These are phyloP conservation scores for Geotrichum carabidarum DNA, from an alignment of 1,139 yeast genomes.

Conservation along the genomic window DNA sequence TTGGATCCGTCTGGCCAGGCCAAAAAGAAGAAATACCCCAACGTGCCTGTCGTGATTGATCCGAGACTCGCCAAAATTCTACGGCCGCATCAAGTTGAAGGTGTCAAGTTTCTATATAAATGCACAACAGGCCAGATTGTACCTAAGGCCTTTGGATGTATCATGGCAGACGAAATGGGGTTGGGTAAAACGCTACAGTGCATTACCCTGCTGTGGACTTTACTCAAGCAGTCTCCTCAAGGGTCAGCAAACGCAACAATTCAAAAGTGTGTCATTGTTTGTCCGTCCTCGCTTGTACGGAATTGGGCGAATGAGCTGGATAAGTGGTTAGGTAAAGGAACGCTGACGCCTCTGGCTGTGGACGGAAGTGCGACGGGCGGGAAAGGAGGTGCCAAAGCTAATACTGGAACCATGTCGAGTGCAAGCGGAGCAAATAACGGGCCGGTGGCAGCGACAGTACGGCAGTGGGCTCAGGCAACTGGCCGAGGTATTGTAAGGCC, in stretches of 20 bases:
- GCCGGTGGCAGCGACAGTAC: conserved; percentile 59
- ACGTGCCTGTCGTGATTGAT: conserved; percentile 94
- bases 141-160: conserved; percentile 87
- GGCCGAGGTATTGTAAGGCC: conserved; percentile 92
- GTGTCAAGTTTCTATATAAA: conserved; percentile 82
- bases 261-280: conserved; percentile 85
- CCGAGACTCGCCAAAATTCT: conserved; percentile 78
- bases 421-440: conserved; percentile 38
- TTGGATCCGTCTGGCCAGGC: conserved; percentile 40
- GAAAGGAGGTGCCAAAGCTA: conserved; percentile 35
- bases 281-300: conserved; percentile 90
- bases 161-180: conserved; percentile 99
- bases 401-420: conserved; percentile 16
- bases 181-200: conserved; percentile 94
- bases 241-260: conserved; percentile 66
- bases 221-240: conserved; percentile 82
- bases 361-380: conserved; percentile 89
- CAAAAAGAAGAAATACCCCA: conserved; percentile 56
- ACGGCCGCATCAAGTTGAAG: conserved; percentile 95
- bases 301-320: conserved; percentile 97
- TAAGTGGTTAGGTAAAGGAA: conserved; percentile 94
- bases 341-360: conserved; percentile 79
- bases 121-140: conserved; percentile 89
- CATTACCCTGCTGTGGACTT: conserved; percentile 87
- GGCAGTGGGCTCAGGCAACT: conserved; percentile 81